Conservation (phyloP, 345 rosid genomes). For the Hibiscus tridactylites region DNA sequence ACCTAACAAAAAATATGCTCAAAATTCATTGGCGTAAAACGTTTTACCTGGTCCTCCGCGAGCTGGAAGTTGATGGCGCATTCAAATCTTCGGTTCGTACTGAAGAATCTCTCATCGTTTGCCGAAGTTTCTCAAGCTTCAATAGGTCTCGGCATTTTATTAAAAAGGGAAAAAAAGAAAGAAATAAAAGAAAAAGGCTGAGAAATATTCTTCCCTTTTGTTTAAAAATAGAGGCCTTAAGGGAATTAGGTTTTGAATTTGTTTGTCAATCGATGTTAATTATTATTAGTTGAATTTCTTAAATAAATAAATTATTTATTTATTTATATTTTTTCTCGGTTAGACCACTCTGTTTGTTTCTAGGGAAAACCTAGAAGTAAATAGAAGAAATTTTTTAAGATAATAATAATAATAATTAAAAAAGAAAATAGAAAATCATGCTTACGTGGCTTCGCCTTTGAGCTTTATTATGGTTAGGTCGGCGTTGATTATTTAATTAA, state of each 20-base stretch:
- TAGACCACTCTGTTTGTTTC: constrained; percentile 6
- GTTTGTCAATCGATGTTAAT: not conserved
- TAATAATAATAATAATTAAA: not conserved
- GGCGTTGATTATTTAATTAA: not conserved
- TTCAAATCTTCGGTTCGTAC: constrained; percentile 14
- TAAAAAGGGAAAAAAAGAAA: no score
- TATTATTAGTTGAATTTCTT: not conserved
- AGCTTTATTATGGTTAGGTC: not conserved
- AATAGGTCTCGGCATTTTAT: not conserved
- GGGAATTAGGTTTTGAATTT: constrained; percentile 3
- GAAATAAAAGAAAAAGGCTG: not conserved
- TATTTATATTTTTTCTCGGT: not conserved
- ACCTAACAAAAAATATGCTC: not conserved
- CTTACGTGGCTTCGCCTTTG: no score
- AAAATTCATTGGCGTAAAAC: not conserved
- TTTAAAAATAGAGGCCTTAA: not conserved
- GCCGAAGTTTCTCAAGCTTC: not conserved
- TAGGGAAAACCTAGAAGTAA: constrained; percentile 9
- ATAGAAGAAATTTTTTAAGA: not conserved
- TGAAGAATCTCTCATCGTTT: constrained; percentile 8
- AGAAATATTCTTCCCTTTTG: not conserved
- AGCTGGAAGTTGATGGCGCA: constrained; percentile 19
- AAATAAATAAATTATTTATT: no score
- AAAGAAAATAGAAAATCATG: no score
- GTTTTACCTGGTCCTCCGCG: constrained; percentile 13